These are phyloP conservation scores for Prunus campanulata DNA, from an alignment of 306 rosid species.

Conservation along the genomic window DNA sequence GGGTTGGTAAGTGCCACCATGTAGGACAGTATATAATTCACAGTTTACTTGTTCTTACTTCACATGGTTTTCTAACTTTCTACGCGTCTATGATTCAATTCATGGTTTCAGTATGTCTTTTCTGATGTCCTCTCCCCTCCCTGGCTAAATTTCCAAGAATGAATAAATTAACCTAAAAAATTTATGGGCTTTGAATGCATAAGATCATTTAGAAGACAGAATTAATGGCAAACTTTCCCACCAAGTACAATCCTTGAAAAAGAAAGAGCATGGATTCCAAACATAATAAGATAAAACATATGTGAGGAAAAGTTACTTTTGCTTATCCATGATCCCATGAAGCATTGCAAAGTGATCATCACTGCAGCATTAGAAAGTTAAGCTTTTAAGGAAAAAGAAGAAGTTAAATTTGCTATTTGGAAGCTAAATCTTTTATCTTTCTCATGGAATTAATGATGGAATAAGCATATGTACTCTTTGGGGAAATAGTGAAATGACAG, in stretches of 20 bases:
- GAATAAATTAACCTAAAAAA: neutral
- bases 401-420: neutral
- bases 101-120: neutral
- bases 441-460: conserved; percentile 8
- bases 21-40: neutral
- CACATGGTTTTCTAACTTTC: neutral
- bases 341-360: neutral
- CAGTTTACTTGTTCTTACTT: neutral
- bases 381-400: neutral
- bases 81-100: neutral
- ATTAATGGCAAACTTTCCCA: neutral
- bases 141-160: neutral
- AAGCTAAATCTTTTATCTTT: neutral
- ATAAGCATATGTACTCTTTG: neutral
- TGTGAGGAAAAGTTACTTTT: conserved; percentile 2
- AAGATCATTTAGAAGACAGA: neutral
- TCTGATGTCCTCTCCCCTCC: neutral
- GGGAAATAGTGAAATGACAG: conserved; percentile 2
- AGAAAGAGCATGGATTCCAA: neutral
- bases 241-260: neutral
- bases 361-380: conserved; percentile 12
- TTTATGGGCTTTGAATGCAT: neutral
- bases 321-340: neutral
- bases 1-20: neutral
- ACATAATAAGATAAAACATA: neutral